phyloP scores from a whole-genome alignment of 1,284 basidiomycete genomes.

The Jaminaea rosea region DNA sequence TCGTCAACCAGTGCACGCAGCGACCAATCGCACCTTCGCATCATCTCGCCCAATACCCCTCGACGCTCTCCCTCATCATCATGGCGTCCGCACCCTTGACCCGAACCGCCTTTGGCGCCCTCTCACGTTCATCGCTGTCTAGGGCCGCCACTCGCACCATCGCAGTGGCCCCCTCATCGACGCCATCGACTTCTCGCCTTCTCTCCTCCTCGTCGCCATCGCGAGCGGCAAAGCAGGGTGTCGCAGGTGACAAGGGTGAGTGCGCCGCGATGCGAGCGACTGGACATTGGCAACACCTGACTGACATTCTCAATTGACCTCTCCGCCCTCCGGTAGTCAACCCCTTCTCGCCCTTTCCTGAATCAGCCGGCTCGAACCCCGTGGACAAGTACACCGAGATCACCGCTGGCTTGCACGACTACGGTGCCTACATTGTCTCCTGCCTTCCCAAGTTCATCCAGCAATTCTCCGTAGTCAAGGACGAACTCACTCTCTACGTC shows the following conservation, averaged over 20 bases:
- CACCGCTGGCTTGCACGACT: slow-evolving; percentile 36
- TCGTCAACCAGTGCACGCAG: too few relatives aligned
- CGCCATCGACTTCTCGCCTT: slow-evolving; percentile 1
- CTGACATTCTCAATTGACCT: background rate
- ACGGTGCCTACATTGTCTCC: slow-evolving; percentile 41
- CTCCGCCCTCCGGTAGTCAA: slow-evolving; percentile 21
- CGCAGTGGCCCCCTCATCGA: background rate
- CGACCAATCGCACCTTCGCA: too few relatives aligned
- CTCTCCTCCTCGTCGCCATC: slow-evolving; percentile 1
- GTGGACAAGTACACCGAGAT: slow-evolving; percentile 28
- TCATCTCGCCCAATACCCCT: too few relatives aligned
- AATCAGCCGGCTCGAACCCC: slow-evolving; percentile 40
- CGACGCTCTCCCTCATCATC: too few relatives aligned
- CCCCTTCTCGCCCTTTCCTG: slow-evolving; percentile 29
- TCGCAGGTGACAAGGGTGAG: slow-evolving; percentile 27
- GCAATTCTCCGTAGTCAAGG: slow-evolving; percentile 60
- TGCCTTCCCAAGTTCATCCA: slow-evolving; percentile 45
- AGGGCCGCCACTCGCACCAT: too few relatives aligned
- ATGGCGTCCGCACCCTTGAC: too few relatives aligned
- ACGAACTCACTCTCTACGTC: slow-evolving; percentile 85
- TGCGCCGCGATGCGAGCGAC: background rate
- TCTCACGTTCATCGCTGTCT: too few relatives aligned
- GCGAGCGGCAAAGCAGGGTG: slow-evolving; percentile 1
- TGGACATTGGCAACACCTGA: background rate
- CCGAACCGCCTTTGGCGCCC: too few relatives aligned